phyloP scores from a whole-genome alignment of 2,329 filamentous ascomycete genomes.

The Trichoderma sp. region DNA sequence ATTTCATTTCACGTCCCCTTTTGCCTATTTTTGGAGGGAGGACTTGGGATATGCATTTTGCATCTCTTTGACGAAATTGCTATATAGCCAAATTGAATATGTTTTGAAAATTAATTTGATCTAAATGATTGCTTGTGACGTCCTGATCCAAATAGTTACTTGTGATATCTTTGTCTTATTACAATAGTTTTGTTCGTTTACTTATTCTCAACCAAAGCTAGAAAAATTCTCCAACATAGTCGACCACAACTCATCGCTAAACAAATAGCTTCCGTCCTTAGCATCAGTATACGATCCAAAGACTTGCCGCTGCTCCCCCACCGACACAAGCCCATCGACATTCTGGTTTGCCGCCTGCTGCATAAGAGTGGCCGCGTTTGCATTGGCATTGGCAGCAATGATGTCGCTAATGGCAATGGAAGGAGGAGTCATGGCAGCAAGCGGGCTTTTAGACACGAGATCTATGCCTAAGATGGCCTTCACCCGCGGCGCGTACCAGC shows the following conservation, averaged over 20 bases:
- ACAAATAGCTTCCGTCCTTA: neutral
- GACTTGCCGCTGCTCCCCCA: neutral
- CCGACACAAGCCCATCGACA: neutral
- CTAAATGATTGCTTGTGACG: neutral
- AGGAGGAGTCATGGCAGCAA: neutral
- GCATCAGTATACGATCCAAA: neutral
- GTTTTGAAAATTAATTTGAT: neutral
- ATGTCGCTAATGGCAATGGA: neutral
- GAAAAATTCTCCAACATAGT: neutral
- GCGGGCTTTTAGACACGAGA: neutral
- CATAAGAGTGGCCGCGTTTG: neutral
- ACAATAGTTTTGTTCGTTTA: neutral
- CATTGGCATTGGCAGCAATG: neutral
- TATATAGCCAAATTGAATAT: slow-evolving; percentile 18
- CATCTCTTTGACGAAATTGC: slow-evolving; percentile 9
- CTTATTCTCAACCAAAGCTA: neutral
- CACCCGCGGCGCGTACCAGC: slow-evolving; percentile 3
- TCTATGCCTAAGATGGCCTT: slow-evolving; percentile 4
- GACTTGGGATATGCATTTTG: neutral
- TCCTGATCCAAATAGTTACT: no score
- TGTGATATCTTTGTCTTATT: neutral
- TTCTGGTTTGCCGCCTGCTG: neutral
- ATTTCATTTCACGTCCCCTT: neutral
- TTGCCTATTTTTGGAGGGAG: neutral
- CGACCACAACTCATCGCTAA: slow-evolving; percentile 4